Evolutionary conservation across 805 yeast genomes (phyloP), one percentile per base, ranked within the genome.

Genomic region (Groenewaldozyma tartarivorans): DNA sequence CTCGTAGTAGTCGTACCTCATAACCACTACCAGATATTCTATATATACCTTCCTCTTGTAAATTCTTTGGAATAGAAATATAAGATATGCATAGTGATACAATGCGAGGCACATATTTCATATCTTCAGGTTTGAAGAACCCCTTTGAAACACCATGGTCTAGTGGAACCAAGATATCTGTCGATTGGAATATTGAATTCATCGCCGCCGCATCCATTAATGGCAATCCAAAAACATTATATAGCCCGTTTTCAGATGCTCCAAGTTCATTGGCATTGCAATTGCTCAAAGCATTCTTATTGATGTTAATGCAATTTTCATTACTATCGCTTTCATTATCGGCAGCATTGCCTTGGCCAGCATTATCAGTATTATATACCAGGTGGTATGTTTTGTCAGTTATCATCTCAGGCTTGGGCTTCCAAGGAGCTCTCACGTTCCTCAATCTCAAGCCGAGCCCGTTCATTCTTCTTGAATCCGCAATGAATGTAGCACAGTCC

Each of bases 41-140:
- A 42, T 57, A 58, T 1, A 58, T 33, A 3, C 62, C 63, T 33
- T 58, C 58, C 40, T 58, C 62, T 11, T 44, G 32, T 9, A 58
- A 35, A 3, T 57, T 59, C 26, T 54, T 35, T 20, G 40, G 33
- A n/a, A n/a, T n/a, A 36, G 46, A 40, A 17, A 58, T 37, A 38
- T 44, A 53, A 17, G 32, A 32, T 20, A 50, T 27, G 29, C 48
- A 46, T 33, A 41, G 46, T 15, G 45, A 39, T 16, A 51, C 45
- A 5, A 50, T 19, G 9, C 41, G 17, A 4, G 55, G 55, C 2
- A 50, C 47, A 33, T 43, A 36, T 3, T 16, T 36, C 43, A 36
- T 35, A 35, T n/a, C 20, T 24, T 29, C 43, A 21, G 43, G 30
- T 20, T 36, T 39, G 30, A 48, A 47, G 29, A 48, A 18, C 7